Evolutionary conservation across 192 early-diverging fungal genomes (phyloP), one percentile per base, ranked within the genome.

Genomic region (Lobosporangium transversale): DNA sequence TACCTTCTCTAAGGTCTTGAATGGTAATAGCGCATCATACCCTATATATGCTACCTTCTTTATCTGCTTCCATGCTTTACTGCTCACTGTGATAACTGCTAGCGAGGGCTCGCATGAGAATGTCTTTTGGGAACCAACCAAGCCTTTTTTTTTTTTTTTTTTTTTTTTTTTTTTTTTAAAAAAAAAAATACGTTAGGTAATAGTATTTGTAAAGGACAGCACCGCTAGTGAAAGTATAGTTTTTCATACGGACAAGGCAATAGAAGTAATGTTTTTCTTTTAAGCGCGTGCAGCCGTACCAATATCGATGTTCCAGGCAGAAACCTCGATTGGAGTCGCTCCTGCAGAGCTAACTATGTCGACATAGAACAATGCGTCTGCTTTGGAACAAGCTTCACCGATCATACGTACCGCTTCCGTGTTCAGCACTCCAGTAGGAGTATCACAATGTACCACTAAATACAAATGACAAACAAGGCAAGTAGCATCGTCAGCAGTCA

Each of bases 381-480:
- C 29, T 29, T 67, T 56, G 4, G 73, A 55, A 18, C 73, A 76
- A 4, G 58, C 65, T 21, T 76, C 30, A 0, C 73, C 73, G 9
- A 76, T 37, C 1, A 20, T 45, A 4, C 45, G 17, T 14, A 76
- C 64, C 1, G 73, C 53, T 30, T 62, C 73, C 33, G 73, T 62
- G 53, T 76, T 76, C 31, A 67, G 26, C 17, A 53, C 64, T 62
- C 73, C 73, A 20, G 73, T 76, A 0, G 73, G 73, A 0, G 73
- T 76, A 76, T 76, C 73, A 24, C 73, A 76, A 44, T 76, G 73
- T 4, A 76, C 73, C 63, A 67, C 73, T 76, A 57, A 15, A 47
- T 18, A 12, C 17, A 5, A 42, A 3, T 30, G 21, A 0, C 20
- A 57, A 31, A 26, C n/a, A 52, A 5, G 14, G 29, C 24, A 31